Percentiles rank a stretch among this genome's conserved stretches.
These are phyloP conservation scores for Mucor velutinosus DNA, from an alignment of 371 early-diverging fungal genomes.

Conservation along the genomic window DNA sequence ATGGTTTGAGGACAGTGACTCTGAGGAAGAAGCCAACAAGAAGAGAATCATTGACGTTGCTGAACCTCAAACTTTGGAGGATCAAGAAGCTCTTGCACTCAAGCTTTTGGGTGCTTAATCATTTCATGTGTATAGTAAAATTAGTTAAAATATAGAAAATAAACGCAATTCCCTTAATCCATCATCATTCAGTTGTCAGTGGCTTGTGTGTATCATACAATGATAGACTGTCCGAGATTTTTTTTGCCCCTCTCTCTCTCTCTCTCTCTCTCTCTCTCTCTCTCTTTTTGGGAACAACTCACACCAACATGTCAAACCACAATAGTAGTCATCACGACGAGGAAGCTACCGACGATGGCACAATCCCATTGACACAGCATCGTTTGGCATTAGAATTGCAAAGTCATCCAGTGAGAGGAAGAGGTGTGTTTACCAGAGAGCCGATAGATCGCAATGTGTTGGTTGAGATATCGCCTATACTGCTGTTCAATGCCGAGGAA, in stretches of 20 bases:
- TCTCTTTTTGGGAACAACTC: not conserved
- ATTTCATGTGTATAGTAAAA: not conserved
- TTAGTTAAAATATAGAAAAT: slow-evolving; percentile 11
- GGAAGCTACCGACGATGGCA: slow-evolving; percentile 4
- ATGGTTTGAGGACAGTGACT: slow-evolving; percentile 45
- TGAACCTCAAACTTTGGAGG: slow-evolving; percentile 65
- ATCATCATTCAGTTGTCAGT: not conserved
- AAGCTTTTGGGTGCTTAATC: slow-evolving; percentile 21
- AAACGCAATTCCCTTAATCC: not conserved
- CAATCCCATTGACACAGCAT: slow-evolving; percentile 30
- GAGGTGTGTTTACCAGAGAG: slow-evolving; percentile 60
- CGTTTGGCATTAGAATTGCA: slow-evolving; percentile 44
- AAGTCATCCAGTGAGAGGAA: slow-evolving; percentile 54
- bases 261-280: too few species aligned
- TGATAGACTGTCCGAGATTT: not conserved
- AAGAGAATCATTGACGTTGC: slow-evolving; percentile 62
- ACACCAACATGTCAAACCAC: not conserved
- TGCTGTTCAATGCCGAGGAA: slow-evolving; percentile 58
- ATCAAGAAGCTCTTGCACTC: slow-evolving; percentile 30
- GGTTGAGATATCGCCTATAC: slow-evolving; percentile 65
- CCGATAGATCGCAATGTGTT: slow-evolving; percentile 46
- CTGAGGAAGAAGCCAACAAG: slow-evolving; percentile 51
- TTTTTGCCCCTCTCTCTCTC: not conserved
- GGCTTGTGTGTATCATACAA: not conserved
- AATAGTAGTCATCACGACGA: not conserved